Evolutionary conservation across 495 filamentous ascomycete genomes (phyloP).

Genomic region (Aspergillus steynii): DNA sequence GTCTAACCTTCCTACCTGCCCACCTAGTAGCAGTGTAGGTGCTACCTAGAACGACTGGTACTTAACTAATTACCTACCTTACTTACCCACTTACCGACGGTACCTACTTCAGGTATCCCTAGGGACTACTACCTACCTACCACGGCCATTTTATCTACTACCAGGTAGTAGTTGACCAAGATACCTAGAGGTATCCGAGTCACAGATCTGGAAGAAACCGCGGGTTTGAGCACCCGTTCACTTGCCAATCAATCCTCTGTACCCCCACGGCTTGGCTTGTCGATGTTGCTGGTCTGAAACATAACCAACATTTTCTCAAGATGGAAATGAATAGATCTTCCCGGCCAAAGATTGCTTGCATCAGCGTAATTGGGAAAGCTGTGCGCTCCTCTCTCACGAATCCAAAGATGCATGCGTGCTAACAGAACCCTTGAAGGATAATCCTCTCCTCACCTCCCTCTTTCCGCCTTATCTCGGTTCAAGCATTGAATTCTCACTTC

Average conservation of each 20-base stretch:
- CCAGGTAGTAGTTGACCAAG: too few species aligned
- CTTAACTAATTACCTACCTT: background rate
- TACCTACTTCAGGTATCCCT: too few species aligned
- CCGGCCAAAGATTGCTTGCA: constrained; percentile 69
- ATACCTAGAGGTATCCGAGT: too few species aligned
- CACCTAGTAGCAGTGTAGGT: too few species aligned
- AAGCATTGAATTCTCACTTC: constrained; percentile 82
- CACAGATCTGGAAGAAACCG: too few species aligned
- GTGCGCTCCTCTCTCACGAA: constrained; percentile 45
- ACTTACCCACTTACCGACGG: too few species aligned
- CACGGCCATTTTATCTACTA: background rate
- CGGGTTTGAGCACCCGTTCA: too few species aligned
- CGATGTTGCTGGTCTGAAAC: background rate
- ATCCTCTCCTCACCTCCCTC: constrained; percentile 88
- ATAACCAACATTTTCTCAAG: background rate
- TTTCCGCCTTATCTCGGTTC: constrained; percentile 72
- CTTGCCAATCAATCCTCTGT: too few species aligned
- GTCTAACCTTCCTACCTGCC: too few species aligned
- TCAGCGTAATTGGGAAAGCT: constrained; percentile 90
- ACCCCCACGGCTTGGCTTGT: too few species aligned
- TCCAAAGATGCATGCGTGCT: constrained; percentile 6
- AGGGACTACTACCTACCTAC: background rate
- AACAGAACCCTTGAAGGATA: constrained; percentile 63
- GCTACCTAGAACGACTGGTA: background rate
- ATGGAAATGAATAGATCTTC: constrained; percentile 23